Base-by-base conservation (phyloP, 140 eudicot genomes). In the Anethum foeniculum region DNA sequence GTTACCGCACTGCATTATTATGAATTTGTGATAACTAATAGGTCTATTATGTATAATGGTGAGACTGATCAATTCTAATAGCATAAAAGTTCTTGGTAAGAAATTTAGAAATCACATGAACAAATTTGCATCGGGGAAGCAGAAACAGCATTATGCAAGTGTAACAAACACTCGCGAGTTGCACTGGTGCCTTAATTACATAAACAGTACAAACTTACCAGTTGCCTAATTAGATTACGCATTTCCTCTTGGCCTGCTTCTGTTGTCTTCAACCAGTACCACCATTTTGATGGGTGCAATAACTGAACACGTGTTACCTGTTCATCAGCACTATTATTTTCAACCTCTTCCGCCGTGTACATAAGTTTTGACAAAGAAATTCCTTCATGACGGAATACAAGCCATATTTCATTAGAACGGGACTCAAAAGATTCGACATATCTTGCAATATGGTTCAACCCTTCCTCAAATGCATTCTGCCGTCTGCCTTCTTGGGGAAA, bases 351-450 rank as follows among this genome's bases (percentile, higher is more conserved):
- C 25, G 96, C 90, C 54, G 99, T 90, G 82, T 95, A 92, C 80
- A 95, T 85, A 87, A 95, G 93, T 82, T 95, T 95, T 80, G 99
- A 95, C 87, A 95, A 86, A 38, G 99, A 95, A 34, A 87, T 48
- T 36, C 99, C 99, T 90, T 95, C 99, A 81, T 95, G 97, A 71
- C 90, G 91, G 71, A 95, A 95, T 32, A 95, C 97, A 83, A 95
- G 99, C 99, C 99, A 95, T 86, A 95, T 95, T 80, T 95, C 97
- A 84, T 92, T 95, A 30, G 92, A 88, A 71, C 85, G 87, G 18
- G 99, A 95, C 90, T 95, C 99, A 81, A 95, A 92, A 68, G 97
- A 95, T 86, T 95, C 99, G 8, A 95, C 90, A 85, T 92, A 95
- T 92, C 99, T 90, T n/a, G 99, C 99, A 84, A 95, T 88, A 87